Conservation (phyloP, 148 eudicot species). For the Pouteria glomerata region DNA sequence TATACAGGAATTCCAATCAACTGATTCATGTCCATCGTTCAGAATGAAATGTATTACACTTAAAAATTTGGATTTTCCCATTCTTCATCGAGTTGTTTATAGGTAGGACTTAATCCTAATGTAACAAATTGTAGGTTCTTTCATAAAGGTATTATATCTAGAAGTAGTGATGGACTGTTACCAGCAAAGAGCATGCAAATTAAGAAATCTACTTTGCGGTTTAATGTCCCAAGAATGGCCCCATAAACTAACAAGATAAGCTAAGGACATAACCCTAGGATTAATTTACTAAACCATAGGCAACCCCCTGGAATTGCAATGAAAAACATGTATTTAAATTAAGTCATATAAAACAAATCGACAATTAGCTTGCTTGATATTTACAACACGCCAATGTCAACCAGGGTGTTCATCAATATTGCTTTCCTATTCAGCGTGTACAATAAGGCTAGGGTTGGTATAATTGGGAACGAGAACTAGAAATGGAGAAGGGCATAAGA, state of each 20-base stretch:
- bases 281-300: not conserved
- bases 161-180: not conserved
- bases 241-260: not conserved
- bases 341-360: not conserved
- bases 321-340: not conserved
- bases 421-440: too few relatives aligned
- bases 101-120: not conserved
- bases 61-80: not conserved
- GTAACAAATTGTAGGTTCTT: not conserved
- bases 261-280: not conserved
- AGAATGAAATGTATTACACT: not conserved
- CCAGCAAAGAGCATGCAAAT: not conserved
- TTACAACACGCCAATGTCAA: not conserved
- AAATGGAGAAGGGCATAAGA: too few relatives aligned
- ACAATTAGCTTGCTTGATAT: not conserved
- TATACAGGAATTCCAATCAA: not conserved
- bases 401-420: too few relatives aligned
- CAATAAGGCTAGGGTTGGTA: too few relatives aligned
- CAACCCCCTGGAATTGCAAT: not conserved
- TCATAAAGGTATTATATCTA: not conserved
- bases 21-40: not conserved
- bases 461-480: too few relatives aligned
- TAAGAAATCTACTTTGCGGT: not conserved
- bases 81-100: not conserved
- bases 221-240: not conserved